Evolutionary conservation across 495 filamentous ascomycete species (phyloP).

Genomic region (Talaromyces wortmannii): DNA sequence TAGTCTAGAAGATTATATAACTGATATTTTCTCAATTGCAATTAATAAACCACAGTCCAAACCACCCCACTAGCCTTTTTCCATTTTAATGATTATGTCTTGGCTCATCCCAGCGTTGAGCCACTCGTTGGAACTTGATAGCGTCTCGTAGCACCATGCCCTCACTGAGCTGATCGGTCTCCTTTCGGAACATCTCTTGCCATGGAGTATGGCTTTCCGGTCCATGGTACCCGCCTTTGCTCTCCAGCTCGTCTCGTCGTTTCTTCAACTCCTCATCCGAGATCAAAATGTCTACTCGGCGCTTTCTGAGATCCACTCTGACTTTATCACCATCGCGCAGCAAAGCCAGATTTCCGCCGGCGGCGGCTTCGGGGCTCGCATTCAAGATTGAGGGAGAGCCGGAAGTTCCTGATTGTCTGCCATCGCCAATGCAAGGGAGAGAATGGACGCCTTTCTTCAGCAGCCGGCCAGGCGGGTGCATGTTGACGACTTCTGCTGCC

Average conservation of each 20-base stretch:
- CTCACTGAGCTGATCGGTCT: constrained; percentile 42
- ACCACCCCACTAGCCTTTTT: too few species aligned
- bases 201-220: constrained; percentile 40
- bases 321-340: constrained; percentile 47
- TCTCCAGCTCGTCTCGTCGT: constrained; percentile 45
- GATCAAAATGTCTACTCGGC: constrained; percentile 46
- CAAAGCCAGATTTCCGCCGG: constrained; percentile 50
- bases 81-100: constrained; percentile 43
- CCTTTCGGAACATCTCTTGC: constrained; percentile 44
- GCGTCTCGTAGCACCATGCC: constrained; percentile 47
- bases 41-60: too few species aligned
- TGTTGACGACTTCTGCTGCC: constrained; percentile 51
- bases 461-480: constrained; percentile 43
- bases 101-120: constrained; percentile 34
- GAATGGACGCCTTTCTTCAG: constrained; percentile 40
- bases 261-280: constrained; percentile 54
- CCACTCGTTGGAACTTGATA: constrained; percentile 45
- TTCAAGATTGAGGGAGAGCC: constrained; percentile 49
- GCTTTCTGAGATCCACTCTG: constrained; percentile 48
- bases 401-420: constrained; percentile 50
- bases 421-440: constrained; percentile 49
- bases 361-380: constrained; percentile 53
- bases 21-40: too few species aligned
- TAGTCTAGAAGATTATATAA: too few species aligned
- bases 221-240: constrained; percentile 24